Evolutionary conservation across 2,329 filamentous ascomycete species (phyloP).

Genomic region (Sordariomycetes sp.): DNA sequence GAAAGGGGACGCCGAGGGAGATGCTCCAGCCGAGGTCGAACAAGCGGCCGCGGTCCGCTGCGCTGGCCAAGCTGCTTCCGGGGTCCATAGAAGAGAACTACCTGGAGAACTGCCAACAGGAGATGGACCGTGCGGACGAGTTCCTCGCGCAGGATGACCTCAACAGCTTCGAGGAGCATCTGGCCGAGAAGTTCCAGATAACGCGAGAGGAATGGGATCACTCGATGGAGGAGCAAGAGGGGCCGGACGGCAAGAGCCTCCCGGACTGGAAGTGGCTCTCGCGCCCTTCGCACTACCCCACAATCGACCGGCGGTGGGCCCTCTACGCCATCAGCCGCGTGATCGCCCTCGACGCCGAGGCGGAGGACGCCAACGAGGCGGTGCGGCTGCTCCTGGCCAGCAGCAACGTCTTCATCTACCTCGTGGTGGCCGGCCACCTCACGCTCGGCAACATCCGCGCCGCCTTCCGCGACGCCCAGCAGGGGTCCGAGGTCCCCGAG

Average conservation of each 20-base stretch:
- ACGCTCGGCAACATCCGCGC: conserved; percentile 48
- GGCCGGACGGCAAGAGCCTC: conserved; percentile 13
- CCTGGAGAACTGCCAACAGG: conserved; percentile 30
- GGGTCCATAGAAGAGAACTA: conserved; percentile 41
- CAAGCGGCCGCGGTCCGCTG: conserved; percentile 3
- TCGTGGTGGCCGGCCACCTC: conserved; percentile 49
- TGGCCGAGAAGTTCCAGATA: conserved; percentile 39
- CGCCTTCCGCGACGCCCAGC: conserved; percentile 40
- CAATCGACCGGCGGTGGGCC: conserved; percentile 55
- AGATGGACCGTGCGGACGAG: conserved; percentile 35
- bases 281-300: conserved; percentile 32
- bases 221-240: conserved; percentile 6
- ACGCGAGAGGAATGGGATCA: conserved; percentile 13
- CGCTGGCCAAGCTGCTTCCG: conserved; percentile 27
- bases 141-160: conserved; percentile 34
- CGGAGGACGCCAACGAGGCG: conserved; percentile 19
- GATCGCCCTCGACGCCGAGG: conserved; percentile 40
- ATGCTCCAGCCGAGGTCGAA: conserved; percentile 1
- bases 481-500: conserved; percentile 29
- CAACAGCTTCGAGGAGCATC: conserved; percentile 35
- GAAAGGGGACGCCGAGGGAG: conserved; percentile 43
- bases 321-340: conserved; percentile 52
- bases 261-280: conserved; percentile 42
- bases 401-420: conserved; percentile 46
- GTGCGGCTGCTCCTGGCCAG: conserved; percentile 27